These are phyloP conservation scores for Gossypium trilobum DNA, from an alignment of 441 rosid species.

Conservation along the genomic window DNA sequence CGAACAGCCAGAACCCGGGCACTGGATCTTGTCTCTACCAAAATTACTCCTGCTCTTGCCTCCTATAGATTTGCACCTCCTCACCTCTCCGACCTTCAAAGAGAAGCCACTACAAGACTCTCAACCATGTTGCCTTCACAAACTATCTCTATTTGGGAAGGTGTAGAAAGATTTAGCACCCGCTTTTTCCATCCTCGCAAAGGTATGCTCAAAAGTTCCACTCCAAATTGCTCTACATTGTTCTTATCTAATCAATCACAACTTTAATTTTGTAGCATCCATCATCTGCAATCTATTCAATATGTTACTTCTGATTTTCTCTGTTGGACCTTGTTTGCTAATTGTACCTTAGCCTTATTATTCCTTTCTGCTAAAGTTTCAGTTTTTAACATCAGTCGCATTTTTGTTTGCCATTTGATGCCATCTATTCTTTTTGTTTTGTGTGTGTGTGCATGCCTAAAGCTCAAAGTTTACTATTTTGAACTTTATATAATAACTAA, in stretches of 20 bases:
- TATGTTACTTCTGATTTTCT: background rate
- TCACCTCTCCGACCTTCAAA: slow-evolving; percentile 31
- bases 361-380: background rate
- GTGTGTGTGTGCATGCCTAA: background rate
- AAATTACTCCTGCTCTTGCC: slow-evolving; percentile 24
- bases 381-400: background rate
- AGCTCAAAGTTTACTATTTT: background rate
- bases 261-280: background rate
- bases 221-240: background rate
- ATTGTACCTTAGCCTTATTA: background rate
- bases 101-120: slow-evolving; percentile 40
- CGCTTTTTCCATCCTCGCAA: slow-evolving; percentile 32
- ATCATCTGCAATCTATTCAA: background rate
- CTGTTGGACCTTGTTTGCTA: background rate
- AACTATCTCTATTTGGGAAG: slow-evolving; percentile 32
- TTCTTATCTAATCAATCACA: background rate
- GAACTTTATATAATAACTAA: background rate
- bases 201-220: slow-evolving; percentile 28
- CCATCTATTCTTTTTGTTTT: background rate
- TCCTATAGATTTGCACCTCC: slow-evolving; percentile 41
- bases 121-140: slow-evolving; percentile 23
- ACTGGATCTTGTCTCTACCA: slow-evolving; percentile 26
- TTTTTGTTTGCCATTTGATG: background rate
- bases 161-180: slow-evolving; percentile 32
- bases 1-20: slow-evolving; percentile 40